These are phyloP conservation scores for Rubroboletus satanas DNA, from an alignment of 768 basidiomycete genomes.

Conservation along the genomic window DNA sequence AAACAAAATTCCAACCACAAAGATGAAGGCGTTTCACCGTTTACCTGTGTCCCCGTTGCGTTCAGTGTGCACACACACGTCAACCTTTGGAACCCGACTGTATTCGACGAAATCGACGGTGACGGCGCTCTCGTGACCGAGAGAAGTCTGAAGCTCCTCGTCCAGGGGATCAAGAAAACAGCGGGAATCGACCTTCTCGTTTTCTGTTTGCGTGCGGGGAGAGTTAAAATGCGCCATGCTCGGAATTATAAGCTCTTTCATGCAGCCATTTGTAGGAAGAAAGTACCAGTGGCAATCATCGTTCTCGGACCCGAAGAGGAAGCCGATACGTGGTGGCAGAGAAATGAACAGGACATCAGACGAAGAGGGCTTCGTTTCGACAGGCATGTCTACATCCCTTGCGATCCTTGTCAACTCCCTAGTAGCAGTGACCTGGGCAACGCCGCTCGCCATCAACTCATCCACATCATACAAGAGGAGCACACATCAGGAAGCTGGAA, in stretches of 20 bases:
- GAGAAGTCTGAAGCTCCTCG: slow-evolving; percentile 14
- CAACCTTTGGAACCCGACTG: slow-evolving; percentile 16
- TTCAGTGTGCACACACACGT: slow-evolving; percentile 10
- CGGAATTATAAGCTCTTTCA: slow-evolving; percentile 32
- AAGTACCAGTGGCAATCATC: slow-evolving; percentile 29
- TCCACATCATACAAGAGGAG: slow-evolving; percentile 11
- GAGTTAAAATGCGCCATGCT: slow-evolving; percentile 14
- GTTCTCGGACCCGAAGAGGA: slow-evolving; percentile 32
- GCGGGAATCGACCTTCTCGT: slow-evolving; percentile 23
- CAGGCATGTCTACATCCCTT: slow-evolving; percentile 25
- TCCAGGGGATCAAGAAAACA: slow-evolving; percentile 12
- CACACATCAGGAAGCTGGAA: slow-evolving; percentile 12
- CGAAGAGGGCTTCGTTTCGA: slow-evolving; percentile 22
- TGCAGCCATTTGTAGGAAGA: slow-evolving; percentile 28
- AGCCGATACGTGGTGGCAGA: slow-evolving; percentile 25
- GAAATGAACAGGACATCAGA: slow-evolving; percentile 21
- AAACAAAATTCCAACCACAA: neutral
- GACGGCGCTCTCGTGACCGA: slow-evolving; percentile 9
- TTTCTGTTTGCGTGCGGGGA: slow-evolving; percentile 27
- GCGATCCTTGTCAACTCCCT: neutral
- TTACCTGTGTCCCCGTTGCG: slow-evolving; percentile 1
- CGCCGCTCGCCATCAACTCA: neutral
- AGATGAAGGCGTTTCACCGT: neutral
- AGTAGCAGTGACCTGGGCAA: neutral
- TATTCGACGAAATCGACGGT: slow-evolving; percentile 11